Base-by-base conservation (phyloP, 2,329 filamentous ascomycete genomes). In the Periconia macrospinosa region DNA sequence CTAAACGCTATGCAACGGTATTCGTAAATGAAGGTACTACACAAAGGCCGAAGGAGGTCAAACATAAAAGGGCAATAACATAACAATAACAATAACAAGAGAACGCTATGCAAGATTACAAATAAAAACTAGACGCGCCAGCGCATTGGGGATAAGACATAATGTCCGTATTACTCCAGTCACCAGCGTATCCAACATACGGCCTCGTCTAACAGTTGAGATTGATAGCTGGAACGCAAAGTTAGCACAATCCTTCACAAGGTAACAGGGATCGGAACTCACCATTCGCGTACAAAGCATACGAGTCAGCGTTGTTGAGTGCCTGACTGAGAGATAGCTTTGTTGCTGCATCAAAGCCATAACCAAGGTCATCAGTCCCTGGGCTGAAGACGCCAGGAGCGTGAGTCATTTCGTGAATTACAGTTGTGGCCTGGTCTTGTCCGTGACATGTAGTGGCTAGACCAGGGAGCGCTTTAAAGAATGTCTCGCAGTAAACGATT, bases 391-490 rank as follows among this genome's bases (percentile, higher is more conserved):
- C 77, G 72, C 74, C 78, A 66, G 80, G 72, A n/a, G 81, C 77
- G 66, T 89, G 87, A 9, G 86, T 87, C 60, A 80, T 77, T 77
- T 90, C 87, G 64, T 90, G 87, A 14, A 90, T 70, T 30, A 80
- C 80, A 14, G 86, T 88, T 11, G 81, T 86, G 2, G 83, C 83
- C 73, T 86, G 83, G 65, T 88, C 86, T 72, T 89, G 86, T 2
- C 63, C 79, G 66, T 88, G 84, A 75, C 87, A 90, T 1, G 68
- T 72, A 9, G 60, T 61, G 9, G 80, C 74, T 30, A 83, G 54
- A 1, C 78, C 76, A 0, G 82, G 76, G 9, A 89, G 77, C 13
- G 69, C 74, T 43, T 66, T 80, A 76, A 86, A 89, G 73, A 81
- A 86, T 18, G 84, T 70, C 14, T 79, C 76, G 73, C 86, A 89